phyloP scores from a whole-genome alignment of 768 basidiomycete genomes.

The Pilatotrama ljubarskyi region DNA sequence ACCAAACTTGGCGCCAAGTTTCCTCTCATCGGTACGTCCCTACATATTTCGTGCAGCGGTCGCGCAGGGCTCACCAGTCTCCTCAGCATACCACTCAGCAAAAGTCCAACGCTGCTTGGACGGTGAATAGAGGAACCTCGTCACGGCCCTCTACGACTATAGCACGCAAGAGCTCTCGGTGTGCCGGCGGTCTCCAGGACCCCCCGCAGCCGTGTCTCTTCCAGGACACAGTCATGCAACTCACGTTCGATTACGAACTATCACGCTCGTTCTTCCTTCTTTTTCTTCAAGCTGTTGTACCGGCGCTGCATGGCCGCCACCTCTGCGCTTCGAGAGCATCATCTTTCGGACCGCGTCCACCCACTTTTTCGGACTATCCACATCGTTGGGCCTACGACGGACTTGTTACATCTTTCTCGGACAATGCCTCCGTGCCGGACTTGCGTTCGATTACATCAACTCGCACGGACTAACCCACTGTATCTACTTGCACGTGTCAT shows the following conservation, averaged over 20 bases:
- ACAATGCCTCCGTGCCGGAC: constrained; percentile 11
- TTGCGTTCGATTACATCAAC: not conserved
- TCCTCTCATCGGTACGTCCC: constrained; percentile 51
- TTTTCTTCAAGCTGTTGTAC: constrained; percentile 15
- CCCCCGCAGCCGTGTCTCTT: not conserved
- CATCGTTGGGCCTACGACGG: constrained; percentile 13
- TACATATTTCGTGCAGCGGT: not conserved
- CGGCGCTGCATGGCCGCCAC: constrained; percentile 19
- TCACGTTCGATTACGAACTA: constrained; percentile 27
- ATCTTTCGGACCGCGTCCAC: constrained; percentile 20
- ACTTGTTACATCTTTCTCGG: constrained; percentile 11
- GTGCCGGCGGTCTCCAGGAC: not conserved
- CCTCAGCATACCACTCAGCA: constrained; percentile 29
- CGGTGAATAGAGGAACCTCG: constrained; percentile 19
- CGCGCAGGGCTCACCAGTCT: not conserved
- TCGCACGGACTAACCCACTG: constrained; percentile 11
- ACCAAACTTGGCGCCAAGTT: constrained; percentile 58
- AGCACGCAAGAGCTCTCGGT: constrained; percentile 2
- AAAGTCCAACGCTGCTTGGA: constrained; percentile 33
- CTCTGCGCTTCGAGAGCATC: constrained; percentile 17
- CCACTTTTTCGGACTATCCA: constrained; percentile 10
- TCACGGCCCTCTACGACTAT: constrained; percentile 11
- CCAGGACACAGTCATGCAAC: constrained; percentile 15
- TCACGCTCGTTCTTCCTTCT: constrained; percentile 21
- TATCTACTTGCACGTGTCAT: constrained; percentile 15